Conservation (phyloP, 352 stramenopile genomes). For the Aphanomyces cochlioides region DNA sequence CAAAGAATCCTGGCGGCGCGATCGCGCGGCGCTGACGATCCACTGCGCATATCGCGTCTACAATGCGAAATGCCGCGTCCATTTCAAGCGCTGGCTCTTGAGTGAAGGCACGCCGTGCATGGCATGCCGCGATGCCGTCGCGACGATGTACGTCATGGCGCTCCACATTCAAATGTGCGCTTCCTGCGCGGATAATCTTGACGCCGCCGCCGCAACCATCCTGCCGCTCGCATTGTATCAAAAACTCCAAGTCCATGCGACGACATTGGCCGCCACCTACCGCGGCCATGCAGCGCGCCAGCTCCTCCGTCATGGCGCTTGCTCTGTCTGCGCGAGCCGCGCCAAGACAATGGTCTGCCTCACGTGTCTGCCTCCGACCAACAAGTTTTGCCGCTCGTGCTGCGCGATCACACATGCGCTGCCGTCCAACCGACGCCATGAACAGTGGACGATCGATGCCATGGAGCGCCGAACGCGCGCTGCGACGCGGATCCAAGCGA, state of each 20-base stretch:
- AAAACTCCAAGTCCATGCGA: constrained; percentile 21
- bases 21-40: constrained; percentile 30
- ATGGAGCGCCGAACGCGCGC: constrained; percentile 34
- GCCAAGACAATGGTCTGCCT: constrained; percentile 45
- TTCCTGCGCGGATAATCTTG: constrained; percentile 18
- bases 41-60: constrained; percentile 17
- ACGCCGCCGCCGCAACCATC: too few species aligned
- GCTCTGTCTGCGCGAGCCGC: constrained; percentile 41
- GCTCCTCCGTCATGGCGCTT: constrained; percentile 36
- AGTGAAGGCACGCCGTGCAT: constrained; percentile 39
- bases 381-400: constrained; percentile 50
- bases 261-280: constrained; percentile 41
- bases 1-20: constrained; percentile 25
- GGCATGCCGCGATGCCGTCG: constrained; percentile 42
- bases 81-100: constrained; percentile 33
- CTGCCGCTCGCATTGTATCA: neutral
- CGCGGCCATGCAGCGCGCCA: constrained; percentile 38
- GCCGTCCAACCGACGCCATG: constrained; percentile 15
- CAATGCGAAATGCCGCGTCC: constrained; percentile 32
- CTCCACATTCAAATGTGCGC: constrained; percentile 39
- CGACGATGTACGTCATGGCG: constrained; percentile 42
- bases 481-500: constrained; percentile 42
- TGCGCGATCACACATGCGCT: constrained; percentile 33
- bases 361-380: constrained; percentile 32
- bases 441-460: neutral